A percentile compares a stretch with the other conserved stretches of the same genome.
Conservation (phyloP, 208 protist genomes). For the Acanthamoeba royreba region DNA sequence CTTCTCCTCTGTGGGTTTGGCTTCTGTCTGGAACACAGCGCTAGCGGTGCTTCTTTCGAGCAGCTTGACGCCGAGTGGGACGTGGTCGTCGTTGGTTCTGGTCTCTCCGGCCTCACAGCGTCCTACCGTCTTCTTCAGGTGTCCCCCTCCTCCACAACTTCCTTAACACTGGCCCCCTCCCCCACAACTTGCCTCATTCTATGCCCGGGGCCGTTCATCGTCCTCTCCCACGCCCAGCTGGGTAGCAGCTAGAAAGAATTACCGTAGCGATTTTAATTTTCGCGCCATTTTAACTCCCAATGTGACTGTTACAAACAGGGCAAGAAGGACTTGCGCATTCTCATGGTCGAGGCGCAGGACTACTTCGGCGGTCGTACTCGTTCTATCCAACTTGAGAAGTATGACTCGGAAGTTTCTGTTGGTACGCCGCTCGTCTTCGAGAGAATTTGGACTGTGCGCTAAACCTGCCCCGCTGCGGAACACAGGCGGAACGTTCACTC, state of each 20-base stretch:
- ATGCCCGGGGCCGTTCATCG: too few relatives aligned
- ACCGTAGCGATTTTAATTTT: background rate
- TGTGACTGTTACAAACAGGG: background rate
- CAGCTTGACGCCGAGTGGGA: background rate
- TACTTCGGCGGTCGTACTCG: background rate
- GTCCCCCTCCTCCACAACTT: background rate
- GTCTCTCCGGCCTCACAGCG: background rate
- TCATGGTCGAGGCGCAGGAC: background rate
- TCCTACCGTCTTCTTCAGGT: background rate
- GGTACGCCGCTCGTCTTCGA: background rate
- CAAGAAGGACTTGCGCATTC: background rate
- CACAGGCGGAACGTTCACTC: background rate
- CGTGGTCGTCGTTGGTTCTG: background rate
- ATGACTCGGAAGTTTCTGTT: background rate
- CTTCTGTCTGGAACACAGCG: too few relatives aligned
- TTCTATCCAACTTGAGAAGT: background rate
- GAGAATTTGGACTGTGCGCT: background rate
- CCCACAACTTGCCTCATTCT: too few relatives aligned
- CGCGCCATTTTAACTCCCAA: background rate
- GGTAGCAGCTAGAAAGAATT: too few relatives aligned
- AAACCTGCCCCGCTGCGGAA: background rate
- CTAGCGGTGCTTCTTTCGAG: too few relatives aligned
- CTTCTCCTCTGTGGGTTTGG: too few relatives aligned
- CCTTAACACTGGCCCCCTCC: too few relatives aligned
- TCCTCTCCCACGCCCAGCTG: too few relatives aligned